Evolutionary conservation across 768 basidiomycete species (phyloP), one percentile per base, ranked within the genome.

Genomic region (Tylopilus rubrobrunneus): DNA sequence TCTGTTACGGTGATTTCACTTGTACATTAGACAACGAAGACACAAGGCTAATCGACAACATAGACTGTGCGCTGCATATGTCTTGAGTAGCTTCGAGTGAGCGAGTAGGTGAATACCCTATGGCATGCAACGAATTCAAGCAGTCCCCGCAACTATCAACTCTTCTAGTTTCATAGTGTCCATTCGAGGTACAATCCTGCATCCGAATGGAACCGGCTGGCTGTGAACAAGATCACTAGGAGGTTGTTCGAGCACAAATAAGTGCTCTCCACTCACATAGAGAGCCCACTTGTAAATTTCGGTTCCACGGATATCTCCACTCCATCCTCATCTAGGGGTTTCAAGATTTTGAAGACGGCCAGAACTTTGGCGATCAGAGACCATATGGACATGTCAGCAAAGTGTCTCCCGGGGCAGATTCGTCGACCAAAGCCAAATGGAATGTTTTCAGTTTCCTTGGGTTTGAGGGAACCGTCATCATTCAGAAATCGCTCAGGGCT

Each of bases 401-500:
- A 56, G 41, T 65, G 48, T 33, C 65, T 49, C 19, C 67, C 66
- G 7, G 55, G 53, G 31, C 66, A 68, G 31, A 63, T 58, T 2
- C 67, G 60, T 17, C 67, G 56, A 37, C 67, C 66, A 21, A 68
- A 68, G 15, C 66, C 66, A 43, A 56, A 67, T 0, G 37, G 49
- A 21, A 63, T 31, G 23, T 51, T 46, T 36, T 53, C 41, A 4
- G 39, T 27, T 12, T 53, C 53, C n/a, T 53, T 49, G 1, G 60
- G 45, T 17, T 53, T 62, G 1, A 65, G 60, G 4, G 59, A 58
- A 25, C 62, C 62, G 7, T 64, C 62, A 0, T 51, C 45, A 29
- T 74, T 67, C 8, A 76, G 43, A 53, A 76, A 76, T 15, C 75
- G 66, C 39, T 76, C 76, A 0, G 75, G 75, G 12, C 52, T 53